Evolutionary conservation across 2,329 filamentous ascomycete species (phyloP), one percentile per base, ranked within the genome.

Genomic region (Orbilia ellipsospora): DNA sequence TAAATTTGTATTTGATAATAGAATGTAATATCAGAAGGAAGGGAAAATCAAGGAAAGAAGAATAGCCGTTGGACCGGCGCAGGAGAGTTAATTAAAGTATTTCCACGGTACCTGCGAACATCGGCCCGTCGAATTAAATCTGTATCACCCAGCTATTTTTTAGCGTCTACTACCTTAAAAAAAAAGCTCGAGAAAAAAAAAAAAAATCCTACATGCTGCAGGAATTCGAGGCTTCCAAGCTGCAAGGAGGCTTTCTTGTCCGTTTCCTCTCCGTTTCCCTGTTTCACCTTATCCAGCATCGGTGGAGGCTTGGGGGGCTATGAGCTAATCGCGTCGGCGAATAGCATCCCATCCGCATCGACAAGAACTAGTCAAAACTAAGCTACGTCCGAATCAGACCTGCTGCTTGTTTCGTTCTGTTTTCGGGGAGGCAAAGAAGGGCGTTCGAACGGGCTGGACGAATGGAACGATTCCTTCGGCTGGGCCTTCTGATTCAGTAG

Each of bases 241-340:
- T 36, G 31, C 31, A 36, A 36, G 31, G 31, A 36, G 31, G 10
- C 23, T 36, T 36, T 36, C 31, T 36, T 7, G 31, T 36, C 31
- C 31, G 40, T 13, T 42, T 31, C n/a, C 28, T 48, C 59, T 44
- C 51, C 52, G 64, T 60, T 60, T 60, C 55, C 26, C 18, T 57
- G 42, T 44, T 44, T 57, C 23, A 45, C 57, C 63, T 45, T 31
- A 40, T 64, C 61, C n/a, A 48, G 16, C 15, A 36, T 36, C 6
- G 3, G 28, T 31, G 28, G 28, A 31, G 28, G 31, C 31, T 36
- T 36, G 5, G 31, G 31, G 31, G 31, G 10, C 31, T 36, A 36
- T 36, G 31, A 36, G 31, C 31, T 36, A 36, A 36, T 60, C 36
- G 56, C 42, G 42, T 60, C 55, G 64, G 64, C 64, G 54, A 60